A percentile compares a stretch with the other conserved stretches of the same genome.
phyloP scores from a whole-genome alignment of 2,329 filamentous ascomycete species.

The Nemania sp. region DNA sequence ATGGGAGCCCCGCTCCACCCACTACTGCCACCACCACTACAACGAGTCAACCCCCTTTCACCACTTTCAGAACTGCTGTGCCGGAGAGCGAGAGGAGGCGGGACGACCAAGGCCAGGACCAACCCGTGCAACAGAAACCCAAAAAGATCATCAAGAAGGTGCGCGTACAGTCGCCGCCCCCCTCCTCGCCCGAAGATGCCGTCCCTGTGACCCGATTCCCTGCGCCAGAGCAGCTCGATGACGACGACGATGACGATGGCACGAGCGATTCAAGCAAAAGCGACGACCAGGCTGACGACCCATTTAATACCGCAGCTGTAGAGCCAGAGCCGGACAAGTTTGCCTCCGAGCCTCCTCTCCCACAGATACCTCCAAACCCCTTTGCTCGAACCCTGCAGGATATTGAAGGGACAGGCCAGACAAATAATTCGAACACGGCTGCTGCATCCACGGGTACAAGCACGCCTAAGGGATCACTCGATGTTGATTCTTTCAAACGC shows the following conservation, averaged over 20 bases:
- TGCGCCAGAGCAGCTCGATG: slow-evolving; percentile 41
- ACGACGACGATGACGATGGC: slow-evolving; percentile 45
- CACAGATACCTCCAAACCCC: slow-evolving; percentile 60
- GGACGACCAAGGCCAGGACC: slow-evolving; percentile 48
- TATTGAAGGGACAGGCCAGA: slow-evolving; percentile 56
- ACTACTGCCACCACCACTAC: slow-evolving; percentile 1
- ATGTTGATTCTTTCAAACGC: slow-evolving; percentile 82
- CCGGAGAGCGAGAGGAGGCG: slow-evolving; percentile 51
- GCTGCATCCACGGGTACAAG: slow-evolving; percentile 51
- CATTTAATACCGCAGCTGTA: slow-evolving; percentile 43
- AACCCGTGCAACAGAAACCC: slow-evolving; percentile 46
- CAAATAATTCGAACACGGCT: slow-evolving; percentile 49
- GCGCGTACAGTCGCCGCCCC: slow-evolving; percentile 73
- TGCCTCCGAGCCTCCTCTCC: slow-evolving; percentile 40
- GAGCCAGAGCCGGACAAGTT: slow-evolving; percentile 35
- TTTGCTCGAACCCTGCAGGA: slow-evolving; percentile 69
- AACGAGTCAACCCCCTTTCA: slow-evolving; percentile 44
- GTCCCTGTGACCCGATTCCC: slow-evolving; percentile 49
- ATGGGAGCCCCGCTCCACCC: slow-evolving; percentile 32
- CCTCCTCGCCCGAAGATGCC: slow-evolving; percentile 67
- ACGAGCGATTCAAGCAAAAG: slow-evolving; percentile 46
- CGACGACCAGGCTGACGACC: slow-evolving; percentile 44
- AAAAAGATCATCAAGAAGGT: slow-evolving; percentile 74
- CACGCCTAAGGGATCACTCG: slow-evolving; percentile 64
- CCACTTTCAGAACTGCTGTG: slow-evolving; percentile 51